These are phyloP conservation scores for Tephrocybe rancida DNA, from an alignment of 768 basidiomycete species.

Conservation along the genomic window DNA sequence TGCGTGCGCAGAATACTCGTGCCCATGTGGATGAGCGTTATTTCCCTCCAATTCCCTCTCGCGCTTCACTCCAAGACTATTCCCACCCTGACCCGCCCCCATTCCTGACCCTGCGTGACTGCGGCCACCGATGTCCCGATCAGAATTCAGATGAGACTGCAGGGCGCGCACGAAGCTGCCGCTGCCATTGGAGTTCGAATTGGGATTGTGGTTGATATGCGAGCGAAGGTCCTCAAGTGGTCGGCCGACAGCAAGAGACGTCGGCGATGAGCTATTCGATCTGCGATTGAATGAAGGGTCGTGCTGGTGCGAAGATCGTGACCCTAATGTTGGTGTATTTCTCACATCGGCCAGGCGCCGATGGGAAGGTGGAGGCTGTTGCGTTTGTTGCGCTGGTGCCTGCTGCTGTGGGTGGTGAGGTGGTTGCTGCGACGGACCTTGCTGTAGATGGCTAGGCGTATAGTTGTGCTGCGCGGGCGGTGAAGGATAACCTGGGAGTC, in stretches of 20 bases:
- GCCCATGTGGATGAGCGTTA: constrained; percentile 1
- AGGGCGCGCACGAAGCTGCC: constrained; percentile 7
- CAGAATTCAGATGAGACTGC: constrained; percentile 15
- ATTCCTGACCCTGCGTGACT: constrained; percentile 21
- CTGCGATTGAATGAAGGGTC: constrained; percentile 25
- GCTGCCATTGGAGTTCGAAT: background rate
- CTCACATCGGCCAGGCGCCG: constrained; percentile 36
- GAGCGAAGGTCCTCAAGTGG: constrained; percentile 37
- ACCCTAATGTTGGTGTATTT: constrained; percentile 23
- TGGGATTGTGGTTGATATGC: constrained; percentile 23
- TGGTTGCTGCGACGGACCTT: constrained; percentile 8
- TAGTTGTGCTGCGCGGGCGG: constrained; percentile 37
- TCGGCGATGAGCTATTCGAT: constrained; percentile 29
- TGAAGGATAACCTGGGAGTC: constrained; percentile 29
- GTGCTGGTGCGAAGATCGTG: constrained; percentile 32
- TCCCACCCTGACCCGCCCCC: constrained; percentile 24
- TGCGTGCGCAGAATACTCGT: background rate
- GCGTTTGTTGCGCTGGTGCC: constrained; percentile 15
- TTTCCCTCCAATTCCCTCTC: constrained; percentile 24
- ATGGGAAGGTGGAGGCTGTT: constrained; percentile 14
- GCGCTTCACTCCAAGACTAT: constrained; percentile 22
- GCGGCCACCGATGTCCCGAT: constrained; percentile 20
- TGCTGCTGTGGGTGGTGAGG: constrained; percentile 17
- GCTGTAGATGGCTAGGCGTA: background rate
- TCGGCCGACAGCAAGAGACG: constrained; percentile 31